Evolutionary conservation across 805 yeast genomes (phyloP).

Genomic region (Schwanniomyces vanrijiae): DNA sequence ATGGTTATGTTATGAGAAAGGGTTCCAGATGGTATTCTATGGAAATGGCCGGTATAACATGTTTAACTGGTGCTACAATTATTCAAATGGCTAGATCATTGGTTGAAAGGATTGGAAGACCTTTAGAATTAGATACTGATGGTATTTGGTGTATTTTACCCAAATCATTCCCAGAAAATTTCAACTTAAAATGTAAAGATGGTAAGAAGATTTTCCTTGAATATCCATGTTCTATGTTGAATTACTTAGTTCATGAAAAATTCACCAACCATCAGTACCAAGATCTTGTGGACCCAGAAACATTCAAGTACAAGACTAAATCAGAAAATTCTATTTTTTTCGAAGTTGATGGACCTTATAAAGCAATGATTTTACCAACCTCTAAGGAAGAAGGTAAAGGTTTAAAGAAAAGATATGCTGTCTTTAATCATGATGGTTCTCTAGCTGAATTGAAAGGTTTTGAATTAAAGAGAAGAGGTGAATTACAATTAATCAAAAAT

Average conservation of each 20-base stretch:
- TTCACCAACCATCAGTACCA: conserved; percentile 96
- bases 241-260: conserved; percentile 84
- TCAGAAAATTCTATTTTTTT: conserved; percentile 95
- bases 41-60: conserved; percentile 99
- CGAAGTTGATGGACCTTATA: conserved; percentile 98
- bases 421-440: conserved; percentile 90
- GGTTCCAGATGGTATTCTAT: conserved; percentile 99
- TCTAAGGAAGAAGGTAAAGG: conserved; percentile 98
- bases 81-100: conserved; percentile 94
- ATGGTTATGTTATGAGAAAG: conserved; percentile 98
- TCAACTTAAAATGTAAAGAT: conserved; percentile 62
- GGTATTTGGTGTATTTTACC: conserved; percentile 99
- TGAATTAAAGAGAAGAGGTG: conserved; percentile 96
- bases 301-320: conserved; percentile 67
- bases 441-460: conserved; percentile 96
- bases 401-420: conserved; percentile 94
- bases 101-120: conserved; percentile 92
- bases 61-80: conserved; percentile 96
- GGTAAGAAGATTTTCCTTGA: conserved; percentile 80
- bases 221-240: conserved; percentile 95
- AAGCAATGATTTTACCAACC: conserved; percentile 95
- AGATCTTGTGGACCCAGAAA: conserved; percentile 69
- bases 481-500: conserved; percentile 85
- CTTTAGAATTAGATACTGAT: conserved; percentile 95
- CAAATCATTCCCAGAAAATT: conserved; percentile 88